Base-by-base conservation (phyloP, 2,329 filamentous ascomycete genomes). In the Colletotrichum cordylinicola region DNA sequence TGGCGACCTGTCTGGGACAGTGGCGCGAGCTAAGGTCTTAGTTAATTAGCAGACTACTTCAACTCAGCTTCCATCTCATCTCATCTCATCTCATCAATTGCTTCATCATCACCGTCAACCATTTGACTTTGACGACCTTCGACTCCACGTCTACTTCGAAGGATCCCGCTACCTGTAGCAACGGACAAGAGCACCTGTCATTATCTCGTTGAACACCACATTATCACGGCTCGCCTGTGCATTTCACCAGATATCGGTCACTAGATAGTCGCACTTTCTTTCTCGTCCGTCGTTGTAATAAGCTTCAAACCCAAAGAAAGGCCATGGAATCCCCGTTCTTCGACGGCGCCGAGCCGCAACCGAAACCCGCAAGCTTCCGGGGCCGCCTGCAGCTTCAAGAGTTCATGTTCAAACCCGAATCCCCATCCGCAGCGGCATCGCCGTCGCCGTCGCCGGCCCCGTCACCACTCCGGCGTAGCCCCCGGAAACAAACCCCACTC, bases 341-440 rank as follows among this genome's bases (percentile, higher is more conserved):
- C 31, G 70, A 73, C 21, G 16, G 8, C 24, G 43, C 31, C 7
- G 70, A 73, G 37, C 13, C 69, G n/a, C 27, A 52, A n/a, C 70
- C 72, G 10, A 78, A 78, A 62, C 78, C 80, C 12, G 81, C 86
- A 16, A 87, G 84, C 9, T 89, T 89, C 74, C 80, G 82, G 64
- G 87, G 87, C 29, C 86, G 83, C 15, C 83, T 90, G 21, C 81
- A 86, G 37, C 83, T 89, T 33, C 81, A 85, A n/a, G 81, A 84
- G 70, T 90, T 88, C 81, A 82, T 83, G 78, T 88, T 86, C 80
- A 82, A 80, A 2, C 55, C 60, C 10, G 35, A 80, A 2, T 37
- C 60, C 13, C 27, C 62, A 6, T 21, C 67, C 56, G 8, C 48
- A 16, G 62, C 65, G 15, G 18, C n/a, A 13, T 24, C 33, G 29